Base-by-base conservation (phyloP, 768 basidiomycete genomes). In the Podaxis sp. region DNA sequence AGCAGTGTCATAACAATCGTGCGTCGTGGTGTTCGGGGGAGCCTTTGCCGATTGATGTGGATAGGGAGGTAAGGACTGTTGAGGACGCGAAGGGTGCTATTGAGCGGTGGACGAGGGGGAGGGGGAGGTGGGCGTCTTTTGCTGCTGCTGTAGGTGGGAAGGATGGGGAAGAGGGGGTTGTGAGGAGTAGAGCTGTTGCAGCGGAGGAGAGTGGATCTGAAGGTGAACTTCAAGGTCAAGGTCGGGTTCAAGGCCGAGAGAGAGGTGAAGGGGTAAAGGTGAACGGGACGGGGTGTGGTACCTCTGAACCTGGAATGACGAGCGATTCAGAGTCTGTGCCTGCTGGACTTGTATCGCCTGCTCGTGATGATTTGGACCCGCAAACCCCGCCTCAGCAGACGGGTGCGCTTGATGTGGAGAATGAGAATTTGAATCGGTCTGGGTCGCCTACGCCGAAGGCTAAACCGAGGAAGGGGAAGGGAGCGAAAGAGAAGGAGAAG, bases 381-480 rank as follows among this genome's bases (percentile, higher is more conserved):
- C 40, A 17, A 11, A 63, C 61, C 15, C 61, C 61, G 30, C 61
- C 61, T 28, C 61, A 30, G 22, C 61, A 56, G 30, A 49, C 48
- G 1, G 46, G 61, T n/a, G 2, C 33, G 4, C 30, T 39, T 8
- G 44, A 19, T 7, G 8, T 2, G 5, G 39, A 11, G 54, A 40
- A 40, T 56, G 54, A 24, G 2, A 36, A 42, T 4, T 39, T 56
- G 36, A 26, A 63, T 51, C 44, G 61, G 5, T 63, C 61, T 4
- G 55, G 61, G 8, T 63, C 61, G 12, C 61, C 61, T 15, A 63
- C 61, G 3, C 61, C 61, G 3, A 63, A 63, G 40, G 61, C 44
- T 9, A 46, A 55, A 38, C 2, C 11, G 15, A 33, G 12, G 5
- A 38, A 38, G 33, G 7, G 7, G 1, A 39, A 39, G 33, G 54